Base-by-base conservation (phyloP, 208 protist species). In the Crithidia expoeki region DNA sequence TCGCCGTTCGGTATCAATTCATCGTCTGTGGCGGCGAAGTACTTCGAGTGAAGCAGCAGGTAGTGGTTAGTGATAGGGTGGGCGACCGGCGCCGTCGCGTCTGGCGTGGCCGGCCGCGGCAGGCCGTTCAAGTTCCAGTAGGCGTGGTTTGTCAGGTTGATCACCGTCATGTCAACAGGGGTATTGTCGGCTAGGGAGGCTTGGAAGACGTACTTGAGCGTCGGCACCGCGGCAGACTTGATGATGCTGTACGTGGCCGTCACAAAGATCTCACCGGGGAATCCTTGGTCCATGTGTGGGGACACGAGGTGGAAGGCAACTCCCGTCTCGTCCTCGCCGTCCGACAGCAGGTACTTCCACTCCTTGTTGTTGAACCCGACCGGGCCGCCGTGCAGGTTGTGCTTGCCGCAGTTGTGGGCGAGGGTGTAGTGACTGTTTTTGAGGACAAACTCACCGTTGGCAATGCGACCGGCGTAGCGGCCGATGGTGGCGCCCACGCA, bases 81-180 rank as follows among this genome's bases (percentile, higher is more conserved):
- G 14, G 88, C 85, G 23, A 88, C 63, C 17, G 74, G 38, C 9
- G 72, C 53, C 16, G 44, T 59, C 1, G 57, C 72, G 0, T 66
- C 74, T 9, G 69, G 60, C 21, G 40, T 46, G 19, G 51, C 32
- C 14, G 75, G 68, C 14, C 80, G 74, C 5, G 80, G 76, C 5
- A 92, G 81, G 38, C 84, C 88, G 76, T 94, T 94, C 42, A 95
- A 76, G 63, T 95, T 95, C 85, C 86, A 95, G 72, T 93, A 93
- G 11, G 72, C 72, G 69, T 93, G 88, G 70, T 92, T 93, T 12
- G 83, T 81, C 23, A 95, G 52, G 72, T 92, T 93, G 44, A 92
- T 77, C 27, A 90, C 80, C n/a, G 89, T 95, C 30, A 76, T 73
- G 66, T 81, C 57, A 19, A 81, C 87, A 32, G 88, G 83, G 9